A percentile compares a stretch with the other conserved stretches of the same genome.
phyloP scores from a whole-genome alignment of 805 yeast genomes.

The Maudiozyma saulgeensis region DNA sequence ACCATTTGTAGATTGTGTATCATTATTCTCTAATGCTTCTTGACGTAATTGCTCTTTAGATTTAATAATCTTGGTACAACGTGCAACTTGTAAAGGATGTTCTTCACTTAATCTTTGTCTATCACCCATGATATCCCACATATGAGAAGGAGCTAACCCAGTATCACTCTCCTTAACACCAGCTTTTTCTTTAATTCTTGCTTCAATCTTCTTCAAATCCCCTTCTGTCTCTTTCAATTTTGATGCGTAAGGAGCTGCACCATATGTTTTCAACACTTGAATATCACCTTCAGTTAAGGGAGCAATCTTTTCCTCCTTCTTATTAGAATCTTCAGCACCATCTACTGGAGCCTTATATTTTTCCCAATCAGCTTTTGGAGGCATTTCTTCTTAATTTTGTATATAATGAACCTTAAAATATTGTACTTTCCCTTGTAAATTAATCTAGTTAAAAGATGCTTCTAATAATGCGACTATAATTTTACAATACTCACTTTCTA shows the following conservation, averaged over 20 bases:
- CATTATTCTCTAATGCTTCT: constrained; percentile 1
- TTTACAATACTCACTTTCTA: too few relatives aligned
- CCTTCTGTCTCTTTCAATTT: constrained; percentile 74
- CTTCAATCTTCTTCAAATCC: constrained; percentile 77
- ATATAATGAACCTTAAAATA: too few relatives aligned
- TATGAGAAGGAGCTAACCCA: constrained; percentile 91
- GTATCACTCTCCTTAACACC: constrained; percentile 95
- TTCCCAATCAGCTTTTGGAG: constrained; percentile 98
- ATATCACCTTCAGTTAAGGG: constrained; percentile 95
- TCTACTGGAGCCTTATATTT: constrained; percentile 86
- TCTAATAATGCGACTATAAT: too few relatives aligned
- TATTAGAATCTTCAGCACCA: constrained; percentile 45
- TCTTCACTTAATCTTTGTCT: constrained; percentile 87
- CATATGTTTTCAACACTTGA: constrained; percentile 92
- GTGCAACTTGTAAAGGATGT: constrained; percentile 94
- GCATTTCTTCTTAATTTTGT: constrained; percentile 40
- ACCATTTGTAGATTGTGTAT: background rate
- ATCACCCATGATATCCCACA: constrained; percentile 97
- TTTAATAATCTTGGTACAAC: constrained; percentile 94
- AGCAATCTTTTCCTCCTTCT: constrained; percentile 59
- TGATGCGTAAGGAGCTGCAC: constrained; percentile 91
- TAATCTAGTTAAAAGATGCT: too few relatives aligned
- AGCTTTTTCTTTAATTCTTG: constrained; percentile 84
- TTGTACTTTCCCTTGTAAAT: too few relatives aligned
- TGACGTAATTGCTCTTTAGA: constrained; percentile 29